Conservation (phyloP, 768 basidiomycete genomes). For the Galerina sulciceps region DNA sequence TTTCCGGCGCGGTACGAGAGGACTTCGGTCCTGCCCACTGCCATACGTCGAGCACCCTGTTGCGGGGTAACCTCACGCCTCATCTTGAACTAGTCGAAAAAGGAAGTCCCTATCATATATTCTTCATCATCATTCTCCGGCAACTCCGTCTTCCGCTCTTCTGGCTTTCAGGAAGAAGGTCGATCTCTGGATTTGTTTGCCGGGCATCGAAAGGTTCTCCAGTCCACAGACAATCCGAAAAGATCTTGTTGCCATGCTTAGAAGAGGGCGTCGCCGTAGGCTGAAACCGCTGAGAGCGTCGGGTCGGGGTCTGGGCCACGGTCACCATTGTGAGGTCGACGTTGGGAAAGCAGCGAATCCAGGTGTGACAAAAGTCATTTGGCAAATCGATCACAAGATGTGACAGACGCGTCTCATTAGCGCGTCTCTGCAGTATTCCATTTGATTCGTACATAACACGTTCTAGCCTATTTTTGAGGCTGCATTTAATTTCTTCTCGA, state of each 20-base stretch:
- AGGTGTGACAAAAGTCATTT: background rate
- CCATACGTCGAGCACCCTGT: conserved; percentile 22
- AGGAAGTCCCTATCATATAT: conserved; percentile 33
- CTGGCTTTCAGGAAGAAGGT: conserved; percentile 22
- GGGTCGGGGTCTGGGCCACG: conserved; percentile 26
- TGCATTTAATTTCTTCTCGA: too few species aligned
- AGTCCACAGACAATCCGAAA: conserved; percentile 25
- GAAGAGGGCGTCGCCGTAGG: conserved; percentile 27
- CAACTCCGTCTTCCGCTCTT: conserved; percentile 8
- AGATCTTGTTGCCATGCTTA: conserved; percentile 17
- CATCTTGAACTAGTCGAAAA: conserved; percentile 38
- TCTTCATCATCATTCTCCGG: conserved; percentile 13
- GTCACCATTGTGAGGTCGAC: background rate
- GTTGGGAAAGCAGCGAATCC: background rate
- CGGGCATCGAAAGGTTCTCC: conserved; percentile 20
- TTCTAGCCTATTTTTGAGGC: too few species aligned
- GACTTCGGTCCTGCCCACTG: conserved; percentile 22
- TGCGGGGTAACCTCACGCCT: conserved; percentile 29
- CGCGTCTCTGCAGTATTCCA: too few species aligned
- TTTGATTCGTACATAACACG: too few species aligned
- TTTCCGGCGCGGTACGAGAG: conserved; percentile 62
- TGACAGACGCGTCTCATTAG: background rate
- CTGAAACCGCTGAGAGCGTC: conserved; percentile 28
- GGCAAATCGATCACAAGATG: background rate
- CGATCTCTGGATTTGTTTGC: background rate